Conservation (phyloP, 768 basidiomycete species). For the Termitomyces sp. region DNA sequence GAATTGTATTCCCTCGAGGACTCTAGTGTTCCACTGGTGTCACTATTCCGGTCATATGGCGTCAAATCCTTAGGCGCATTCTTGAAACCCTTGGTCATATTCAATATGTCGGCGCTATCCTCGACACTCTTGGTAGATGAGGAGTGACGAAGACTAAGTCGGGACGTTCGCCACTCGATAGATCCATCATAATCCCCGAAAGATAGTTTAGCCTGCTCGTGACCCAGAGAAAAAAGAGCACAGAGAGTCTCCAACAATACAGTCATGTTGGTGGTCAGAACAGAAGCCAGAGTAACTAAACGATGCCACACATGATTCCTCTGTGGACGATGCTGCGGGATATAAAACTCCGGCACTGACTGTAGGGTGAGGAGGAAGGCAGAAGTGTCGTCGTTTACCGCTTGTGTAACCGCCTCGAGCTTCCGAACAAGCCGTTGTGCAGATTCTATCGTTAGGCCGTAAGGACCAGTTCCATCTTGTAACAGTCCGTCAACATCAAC, state of each 20-base stretch:
- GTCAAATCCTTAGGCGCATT: neutral
- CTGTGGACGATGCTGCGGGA: conserved; percentile 22
- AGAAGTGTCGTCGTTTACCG: conserved; percentile 68
- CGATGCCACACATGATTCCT: conserved; percentile 34
- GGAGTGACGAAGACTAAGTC: conserved; percentile 56
- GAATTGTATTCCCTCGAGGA: conserved; percentile 4
- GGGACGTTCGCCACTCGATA: conserved; percentile 75
- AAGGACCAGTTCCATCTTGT: conserved; percentile 46
- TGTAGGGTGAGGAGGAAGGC: conserved; percentile 58
- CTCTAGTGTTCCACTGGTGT: neutral
- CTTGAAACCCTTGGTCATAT: conserved; percentile 40
- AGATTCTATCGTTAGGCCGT: conserved; percentile 60
- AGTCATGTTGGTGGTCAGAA: conserved; percentile 51
- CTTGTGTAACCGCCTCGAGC: conserved; percentile 66
- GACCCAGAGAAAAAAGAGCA: conserved; percentile 54
- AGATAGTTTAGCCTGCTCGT: conserved; percentile 66
- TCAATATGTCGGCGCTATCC: conserved; percentile 42
- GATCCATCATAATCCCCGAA: conserved; percentile 68
- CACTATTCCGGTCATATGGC: conserved; percentile 14
- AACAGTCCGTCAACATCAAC: conserved; percentile 79
- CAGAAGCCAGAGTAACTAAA: conserved; percentile 42
- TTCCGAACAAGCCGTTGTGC: conserved; percentile 65
- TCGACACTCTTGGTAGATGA: conserved; percentile 14
- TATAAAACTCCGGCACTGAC: conserved; percentile 34
- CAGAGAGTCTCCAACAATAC: conserved; percentile 57